A percentile compares a stretch with the other conserved stretches of the same genome.
Conservation (phyloP, 176 grass and related monocot species). For the Alopecurus myosuroides region DNA sequence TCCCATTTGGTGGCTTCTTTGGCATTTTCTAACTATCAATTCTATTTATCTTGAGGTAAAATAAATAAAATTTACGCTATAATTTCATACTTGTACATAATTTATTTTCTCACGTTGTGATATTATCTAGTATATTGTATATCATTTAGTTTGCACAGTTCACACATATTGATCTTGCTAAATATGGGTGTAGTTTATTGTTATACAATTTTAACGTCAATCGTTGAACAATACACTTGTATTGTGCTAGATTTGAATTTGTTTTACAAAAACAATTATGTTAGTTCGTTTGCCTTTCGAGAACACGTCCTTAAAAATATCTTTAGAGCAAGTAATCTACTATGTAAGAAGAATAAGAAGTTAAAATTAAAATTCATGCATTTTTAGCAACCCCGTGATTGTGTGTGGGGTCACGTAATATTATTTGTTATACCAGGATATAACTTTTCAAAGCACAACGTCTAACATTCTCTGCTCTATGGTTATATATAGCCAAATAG, state of each 20-base stretch:
- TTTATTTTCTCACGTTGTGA: neutral
- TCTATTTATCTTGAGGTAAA: too few species aligned
- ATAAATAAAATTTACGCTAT: neutral
- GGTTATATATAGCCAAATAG: neutral
- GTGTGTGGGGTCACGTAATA: too few species aligned
- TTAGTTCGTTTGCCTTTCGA: neutral
- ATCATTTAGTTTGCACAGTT: neutral
- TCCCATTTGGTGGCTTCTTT: too few species aligned
- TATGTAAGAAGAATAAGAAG: neutral
- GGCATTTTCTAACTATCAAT: too few species aligned
- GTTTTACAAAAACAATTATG: neutral
- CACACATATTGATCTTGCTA: neutral
- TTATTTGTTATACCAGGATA: neutral
- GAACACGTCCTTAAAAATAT: neutral
- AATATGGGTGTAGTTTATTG: neutral
- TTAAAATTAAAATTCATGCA: neutral
- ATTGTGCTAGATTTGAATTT: neutral
- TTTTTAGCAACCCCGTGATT: too few species aligned
- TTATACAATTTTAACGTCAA: neutral
- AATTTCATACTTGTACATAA: neutral
- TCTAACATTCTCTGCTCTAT: neutral
- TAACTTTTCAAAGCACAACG: neutral
- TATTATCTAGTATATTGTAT: neutral
- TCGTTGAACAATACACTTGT: neutral
- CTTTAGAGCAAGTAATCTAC: neutral